Evolutionary conservation across 2,329 filamentous ascomycete species (phyloP), one percentile per base, ranked within the genome.

Genomic region (Aspergillus sp.): DNA sequence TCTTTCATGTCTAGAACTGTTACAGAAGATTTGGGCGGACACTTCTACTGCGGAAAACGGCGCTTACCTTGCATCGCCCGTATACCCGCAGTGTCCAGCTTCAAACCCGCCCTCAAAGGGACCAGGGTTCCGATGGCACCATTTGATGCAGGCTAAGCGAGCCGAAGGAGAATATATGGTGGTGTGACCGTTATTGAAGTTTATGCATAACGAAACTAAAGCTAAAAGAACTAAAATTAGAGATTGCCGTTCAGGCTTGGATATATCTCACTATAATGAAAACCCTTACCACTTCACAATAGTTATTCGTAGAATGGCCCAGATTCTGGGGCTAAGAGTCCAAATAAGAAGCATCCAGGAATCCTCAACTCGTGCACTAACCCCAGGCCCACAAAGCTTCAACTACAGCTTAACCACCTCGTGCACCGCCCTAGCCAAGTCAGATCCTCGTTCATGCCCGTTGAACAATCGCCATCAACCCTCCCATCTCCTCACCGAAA

Each of bases 11-110:
- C 81, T 97, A 24, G 90, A 95, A 67, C 86, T 96, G 4, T 77
- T 97, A 43, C 93, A 97, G 79, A 86, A 87, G 67, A 83, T 96
- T 15, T 97, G 93, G 93, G 80, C 81, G 12, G 83, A 68, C 19
- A 65, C 70, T 43, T 63, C 67, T 0, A 21, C 45, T 12, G 19
- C 27, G 15, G 19, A 41, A n/a, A 31, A 35, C 27, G 6, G 40
- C 43, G 31, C 12, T 23, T 55, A 48, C 37, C 41, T 19, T 3
- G 2, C 45, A 19, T 33, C 17, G 37, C 45, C 51, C 21, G 23
- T 31, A 8, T 56, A 47, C 14, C 41, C 43, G 7, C 41, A 31
- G 27, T 54, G 43, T 45, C 15, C 59, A 21, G 62, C 17, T 14
- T 23, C 35, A 24, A 45, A 51, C 39, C 40, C 49, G 14, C 43